Conservation (phyloP, 2,329 filamentous ascomycete genomes). For the Pezicula radicicola region DNA sequence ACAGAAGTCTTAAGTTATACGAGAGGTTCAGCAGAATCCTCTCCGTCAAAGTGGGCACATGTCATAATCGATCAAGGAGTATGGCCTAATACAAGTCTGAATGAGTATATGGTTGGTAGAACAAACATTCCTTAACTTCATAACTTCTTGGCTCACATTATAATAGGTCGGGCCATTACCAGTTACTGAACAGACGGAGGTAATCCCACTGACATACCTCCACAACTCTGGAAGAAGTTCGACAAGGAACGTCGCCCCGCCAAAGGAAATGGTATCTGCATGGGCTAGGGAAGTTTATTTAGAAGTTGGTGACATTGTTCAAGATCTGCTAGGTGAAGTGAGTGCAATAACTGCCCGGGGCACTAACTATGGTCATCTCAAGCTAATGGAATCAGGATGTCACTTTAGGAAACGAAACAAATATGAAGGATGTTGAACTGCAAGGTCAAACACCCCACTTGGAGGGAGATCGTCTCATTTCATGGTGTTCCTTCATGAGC, state of each 20-base stretch:
- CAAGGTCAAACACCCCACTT: background rate
- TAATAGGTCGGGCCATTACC: constrained; percentile 3
- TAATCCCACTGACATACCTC: background rate
- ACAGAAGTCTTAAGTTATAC: background rate
- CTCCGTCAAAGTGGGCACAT: constrained; percentile 1
- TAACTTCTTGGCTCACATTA: no score
- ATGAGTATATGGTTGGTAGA: constrained; percentile 1
- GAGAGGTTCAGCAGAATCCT: background rate
- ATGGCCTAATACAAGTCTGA: background rate
- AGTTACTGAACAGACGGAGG: background rate
- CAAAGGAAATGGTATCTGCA: background rate
- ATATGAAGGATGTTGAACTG: background rate
- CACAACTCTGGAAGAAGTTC: constrained; percentile 4
- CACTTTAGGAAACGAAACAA: background rate
- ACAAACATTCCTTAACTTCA: background rate
- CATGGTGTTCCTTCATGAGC: constrained; percentile 2
- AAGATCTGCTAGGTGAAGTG: background rate
- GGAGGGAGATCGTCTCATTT: background rate
- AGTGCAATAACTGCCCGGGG: background rate
- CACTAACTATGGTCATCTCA: no score
- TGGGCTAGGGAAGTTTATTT: background rate
- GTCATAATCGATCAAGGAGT: background rate
- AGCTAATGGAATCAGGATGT: background rate
- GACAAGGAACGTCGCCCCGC: background rate
- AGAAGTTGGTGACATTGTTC: background rate